phyloP scores from a whole-genome alignment of 371 early-diverging fungal species.

The Entomophthora muscae region DNA sequence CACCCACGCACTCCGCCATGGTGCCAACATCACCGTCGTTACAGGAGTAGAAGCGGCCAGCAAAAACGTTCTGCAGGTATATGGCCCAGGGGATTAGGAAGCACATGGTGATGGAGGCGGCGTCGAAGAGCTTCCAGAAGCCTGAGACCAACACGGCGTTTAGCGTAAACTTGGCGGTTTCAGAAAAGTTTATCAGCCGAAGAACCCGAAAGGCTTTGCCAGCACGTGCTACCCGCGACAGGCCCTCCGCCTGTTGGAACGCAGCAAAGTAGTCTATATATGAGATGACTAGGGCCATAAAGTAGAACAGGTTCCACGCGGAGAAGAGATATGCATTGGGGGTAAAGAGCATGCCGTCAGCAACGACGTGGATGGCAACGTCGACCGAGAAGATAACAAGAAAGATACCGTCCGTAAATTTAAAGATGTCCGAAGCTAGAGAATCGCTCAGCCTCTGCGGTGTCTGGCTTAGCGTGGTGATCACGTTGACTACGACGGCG shows the following conservation, averaged over 20 bases:
- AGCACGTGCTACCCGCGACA: slow-evolving; percentile 37
- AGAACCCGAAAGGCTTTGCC: slow-evolving; percentile 43
- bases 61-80: slow-evolving; percentile 41
- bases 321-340: slow-evolving; percentile 43
- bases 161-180: slow-evolving; percentile 7
- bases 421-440: slow-evolving; percentile 8
- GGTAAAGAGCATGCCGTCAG: slow-evolving; percentile 43
- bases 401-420: slow-evolving; percentile 25
- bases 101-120: slow-evolving; percentile 27
- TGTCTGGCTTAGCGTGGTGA: slow-evolving; percentile 24
- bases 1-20: slow-evolving; percentile 19
- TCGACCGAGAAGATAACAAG: slow-evolving; percentile 36
- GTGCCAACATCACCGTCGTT: slow-evolving; percentile 24
- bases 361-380: slow-evolving; percentile 36
- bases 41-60: slow-evolving; percentile 33
- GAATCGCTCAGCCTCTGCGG: slow-evolving; percentile 11
- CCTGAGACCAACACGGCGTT: slow-evolving; percentile 17
- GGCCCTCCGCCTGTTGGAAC: slow-evolving; percentile 18
- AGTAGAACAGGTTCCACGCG: slow-evolving; percentile 43
- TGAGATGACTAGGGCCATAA: slow-evolving; percentile 16
- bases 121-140: slow-evolving; percentile 38
- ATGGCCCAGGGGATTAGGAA: slow-evolving; percentile 48
- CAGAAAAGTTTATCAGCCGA: slow-evolving; percentile 25
- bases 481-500: slow-evolving; percentile 30
- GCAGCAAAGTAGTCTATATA: slow-evolving; percentile 2